A percentile compares a stretch with the other conserved stretches of the same genome.
Evolutionary conservation across 176 grass and related monocot species (phyloP).

Genomic region (Miscanthus lutarioriparius): DNA sequence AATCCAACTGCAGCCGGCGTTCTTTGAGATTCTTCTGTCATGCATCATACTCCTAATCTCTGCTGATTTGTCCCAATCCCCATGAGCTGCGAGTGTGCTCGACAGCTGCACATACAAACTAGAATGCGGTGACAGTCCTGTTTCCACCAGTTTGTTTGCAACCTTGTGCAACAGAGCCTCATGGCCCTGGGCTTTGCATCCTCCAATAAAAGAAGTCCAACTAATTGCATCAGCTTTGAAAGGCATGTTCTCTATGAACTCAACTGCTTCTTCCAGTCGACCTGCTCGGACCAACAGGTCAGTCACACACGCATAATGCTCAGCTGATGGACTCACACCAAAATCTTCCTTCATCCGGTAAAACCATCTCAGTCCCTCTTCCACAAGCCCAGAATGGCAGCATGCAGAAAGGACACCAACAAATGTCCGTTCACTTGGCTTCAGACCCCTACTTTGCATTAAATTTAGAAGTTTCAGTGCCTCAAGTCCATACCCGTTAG

Average conservation of each 20-base stretch:
- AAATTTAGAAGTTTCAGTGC: slow-evolving; percentile 50
- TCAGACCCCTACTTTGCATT: slow-evolving; percentile 49
- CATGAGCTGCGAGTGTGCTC: slow-evolving; percentile 58
- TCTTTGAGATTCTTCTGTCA: slow-evolving; percentile 54
- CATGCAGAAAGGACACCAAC: slow-evolving; percentile 71
- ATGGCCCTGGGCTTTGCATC: slow-evolving; percentile 68
- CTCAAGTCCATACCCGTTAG: slow-evolving; percentile 63
- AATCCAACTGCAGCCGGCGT: slow-evolving; percentile 65
- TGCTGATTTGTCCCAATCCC: slow-evolving; percentile 58
- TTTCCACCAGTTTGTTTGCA: slow-evolving; percentile 39
- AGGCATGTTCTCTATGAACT: slow-evolving; percentile 79
- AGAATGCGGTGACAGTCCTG: slow-evolving; percentile 33
- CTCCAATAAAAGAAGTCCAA: slow-evolving; percentile 65
- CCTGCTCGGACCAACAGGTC: slow-evolving; percentile 66
- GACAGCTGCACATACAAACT: slow-evolving; percentile 71
- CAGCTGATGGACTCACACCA: slow-evolving; percentile 46
- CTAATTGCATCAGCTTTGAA: slow-evolving; percentile 59
- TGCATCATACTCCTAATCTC: slow-evolving; percentile 64
- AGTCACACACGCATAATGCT: slow-evolving; percentile 67
- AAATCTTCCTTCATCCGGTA: slow-evolving; percentile 56
- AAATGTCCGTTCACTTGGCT: slow-evolving; percentile 58
- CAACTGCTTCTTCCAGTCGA: slow-evolving; percentile 61
- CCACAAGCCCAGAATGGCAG: slow-evolving; percentile 61
- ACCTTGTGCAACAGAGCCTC: slow-evolving; percentile 48
- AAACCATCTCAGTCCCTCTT: slow-evolving; percentile 74